A percentile compares a stretch with the other conserved stretches of the same genome.
phyloP scores from a whole-genome alignment of 1,284 basidiomycete genomes.

The Papiliotrema flavescens region DNA sequence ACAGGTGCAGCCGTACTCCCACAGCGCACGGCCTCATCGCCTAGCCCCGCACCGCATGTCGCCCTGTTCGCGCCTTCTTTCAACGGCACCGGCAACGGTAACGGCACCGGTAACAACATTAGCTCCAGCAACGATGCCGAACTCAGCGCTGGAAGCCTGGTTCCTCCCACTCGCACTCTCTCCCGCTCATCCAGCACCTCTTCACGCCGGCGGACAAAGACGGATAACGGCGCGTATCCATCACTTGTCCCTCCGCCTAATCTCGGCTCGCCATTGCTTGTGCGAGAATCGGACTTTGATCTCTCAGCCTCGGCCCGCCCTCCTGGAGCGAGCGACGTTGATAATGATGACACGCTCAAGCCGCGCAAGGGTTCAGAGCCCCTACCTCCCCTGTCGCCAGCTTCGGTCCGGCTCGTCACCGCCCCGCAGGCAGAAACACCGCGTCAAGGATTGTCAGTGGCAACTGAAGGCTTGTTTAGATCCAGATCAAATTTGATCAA shows the following conservation, averaged over 20 bases:
- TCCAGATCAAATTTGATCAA: conserved; percentile 19
- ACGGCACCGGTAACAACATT: no score
- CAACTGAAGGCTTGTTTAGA: neutral
- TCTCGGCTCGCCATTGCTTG: neutral
- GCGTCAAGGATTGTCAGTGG: neutral
- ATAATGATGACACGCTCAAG: neutral
- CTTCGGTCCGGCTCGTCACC: conserved; percentile 7
- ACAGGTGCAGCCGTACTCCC: neutral
- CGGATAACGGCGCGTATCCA: neutral
- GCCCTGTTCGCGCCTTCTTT: no score
- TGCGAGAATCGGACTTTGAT: conserved; percentile 2
- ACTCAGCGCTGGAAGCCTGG: no score
- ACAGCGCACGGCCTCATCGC: neutral
- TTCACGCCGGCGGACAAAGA: neutral
- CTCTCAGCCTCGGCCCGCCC: neutral
- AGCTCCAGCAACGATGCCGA: no score
- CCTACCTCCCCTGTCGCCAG: conserved; percentile 2
- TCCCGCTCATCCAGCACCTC: conserved; percentile 1
- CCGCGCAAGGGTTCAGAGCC: neutral
- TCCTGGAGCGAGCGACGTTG: no score
- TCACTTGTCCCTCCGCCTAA: neutral
- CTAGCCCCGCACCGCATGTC: neutral
- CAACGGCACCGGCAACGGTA: neutral
- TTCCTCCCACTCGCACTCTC: neutral
- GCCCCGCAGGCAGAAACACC: neutral